A percentile compares a stretch with the other conserved stretches of the same genome.
These are phyloP conservation scores for Toxicodendron radicans DNA, from an alignment of 345 rosid species.

Conservation along the genomic window DNA sequence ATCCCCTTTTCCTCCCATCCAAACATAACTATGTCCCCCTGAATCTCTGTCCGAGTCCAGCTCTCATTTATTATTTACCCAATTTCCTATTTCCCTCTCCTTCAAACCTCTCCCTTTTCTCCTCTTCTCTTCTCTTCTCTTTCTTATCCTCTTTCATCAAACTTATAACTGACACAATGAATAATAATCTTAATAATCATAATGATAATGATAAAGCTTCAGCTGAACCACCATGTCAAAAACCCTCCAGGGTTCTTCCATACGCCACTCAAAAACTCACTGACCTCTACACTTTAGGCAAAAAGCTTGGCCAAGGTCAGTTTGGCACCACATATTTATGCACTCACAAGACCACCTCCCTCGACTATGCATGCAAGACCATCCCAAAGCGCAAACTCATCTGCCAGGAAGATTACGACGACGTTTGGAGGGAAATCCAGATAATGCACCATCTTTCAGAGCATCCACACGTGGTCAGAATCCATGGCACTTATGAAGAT, in stretches of 20 bases:
- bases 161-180: background rate
- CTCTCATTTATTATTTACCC: no score
- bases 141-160: no score
- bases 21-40: no score
- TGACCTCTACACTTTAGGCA: constrained; percentile 50
- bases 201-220: background rate
- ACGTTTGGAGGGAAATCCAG: constrained; percentile 85
- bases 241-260: constrained; percentile 29
- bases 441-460: constrained; percentile 85
- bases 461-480: constrained; percentile 61
- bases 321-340: constrained; percentile 76
- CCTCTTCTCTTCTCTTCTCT: background rate
- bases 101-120: no score
- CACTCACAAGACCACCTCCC: constrained; percentile 49
- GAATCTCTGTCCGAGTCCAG: no score
- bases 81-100: no score
- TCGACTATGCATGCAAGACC: constrained; percentile 68
- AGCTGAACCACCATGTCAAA: background rate
- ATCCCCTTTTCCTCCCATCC: no score
- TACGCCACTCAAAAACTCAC: constrained; percentile 22
- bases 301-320: constrained; percentile 72
- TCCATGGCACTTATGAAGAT: constrained; percentile 59
- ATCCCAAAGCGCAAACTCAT: constrained; percentile 77
- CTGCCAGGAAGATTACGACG: constrained; percentile 69
- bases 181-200: no score